These are phyloP conservation scores for Termitomyces eurrhizus DNA, from an alignment of 768 basidiomycete genomes.

Conservation along the genomic window DNA sequence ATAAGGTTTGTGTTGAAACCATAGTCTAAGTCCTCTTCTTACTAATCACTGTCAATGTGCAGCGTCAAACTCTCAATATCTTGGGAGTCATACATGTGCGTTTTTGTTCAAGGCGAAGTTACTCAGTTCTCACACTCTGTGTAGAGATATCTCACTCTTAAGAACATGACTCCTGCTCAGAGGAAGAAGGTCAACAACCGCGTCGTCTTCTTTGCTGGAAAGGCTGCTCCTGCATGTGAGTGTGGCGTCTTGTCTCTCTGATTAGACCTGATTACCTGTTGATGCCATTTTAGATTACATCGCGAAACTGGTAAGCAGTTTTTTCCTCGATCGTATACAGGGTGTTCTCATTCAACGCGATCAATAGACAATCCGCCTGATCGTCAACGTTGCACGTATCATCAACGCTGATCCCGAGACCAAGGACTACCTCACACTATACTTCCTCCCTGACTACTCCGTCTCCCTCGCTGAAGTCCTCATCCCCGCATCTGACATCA, in stretches of 20 bases:
- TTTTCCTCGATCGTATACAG: background rate
- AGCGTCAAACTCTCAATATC: constrained; percentile 95
- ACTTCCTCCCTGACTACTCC: constrained; percentile 96
- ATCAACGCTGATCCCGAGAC: constrained; percentile 88
- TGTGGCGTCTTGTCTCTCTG: constrained; percentile 3
- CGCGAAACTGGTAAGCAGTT: constrained; percentile 68
- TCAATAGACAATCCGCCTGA: constrained; percentile 79
- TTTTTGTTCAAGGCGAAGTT: background rate
- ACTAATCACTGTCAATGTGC: constrained; percentile 2
- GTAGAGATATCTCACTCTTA: constrained; percentile 79
- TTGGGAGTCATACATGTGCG: constrained; percentile 83
- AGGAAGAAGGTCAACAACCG: constrained; percentile 80
- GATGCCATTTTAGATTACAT: constrained; percentile 60
- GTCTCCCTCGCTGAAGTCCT: constrained; percentile 80
- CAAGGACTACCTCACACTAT: constrained; percentile 79
- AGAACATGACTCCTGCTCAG: constrained; percentile 72
- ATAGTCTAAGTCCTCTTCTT: background rate
- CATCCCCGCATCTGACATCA: constrained; percentile 91
- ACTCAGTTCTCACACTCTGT: constrained; percentile 1
- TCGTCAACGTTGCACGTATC: constrained; percentile 81
- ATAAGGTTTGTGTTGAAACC: constrained; percentile 49
- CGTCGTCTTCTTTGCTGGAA: constrained; percentile 97
- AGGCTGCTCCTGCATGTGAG: constrained; percentile 91
- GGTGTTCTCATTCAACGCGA: background rate
- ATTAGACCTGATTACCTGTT: constrained; percentile 8